Conservation (phyloP, 441 rosid genomes). For the Brassica hybrid region DNA sequence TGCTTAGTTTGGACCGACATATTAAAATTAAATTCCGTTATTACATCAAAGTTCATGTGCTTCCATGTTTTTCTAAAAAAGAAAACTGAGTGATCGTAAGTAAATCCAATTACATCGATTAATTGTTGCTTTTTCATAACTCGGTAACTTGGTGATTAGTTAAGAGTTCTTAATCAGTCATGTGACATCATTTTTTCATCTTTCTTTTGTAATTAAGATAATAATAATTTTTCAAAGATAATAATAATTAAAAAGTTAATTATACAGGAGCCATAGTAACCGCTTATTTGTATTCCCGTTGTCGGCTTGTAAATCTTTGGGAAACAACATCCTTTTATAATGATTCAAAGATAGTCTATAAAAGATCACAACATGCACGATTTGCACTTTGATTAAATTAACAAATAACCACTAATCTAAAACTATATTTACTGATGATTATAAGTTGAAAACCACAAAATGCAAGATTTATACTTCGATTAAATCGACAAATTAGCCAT, state of each 20-base stretch:
- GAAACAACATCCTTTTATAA: conserved; percentile 19
- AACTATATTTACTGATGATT: not conserved
- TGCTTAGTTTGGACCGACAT: not conserved
- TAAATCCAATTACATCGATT: not conserved
- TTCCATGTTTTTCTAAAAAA: not conserved
- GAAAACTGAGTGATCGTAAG: not conserved
- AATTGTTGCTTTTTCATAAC: not conserved
- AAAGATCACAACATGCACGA: not conserved
- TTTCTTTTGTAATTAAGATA: not conserved
- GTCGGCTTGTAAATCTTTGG: not conserved
- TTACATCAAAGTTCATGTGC: not conserved
- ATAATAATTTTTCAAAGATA: too few species aligned
- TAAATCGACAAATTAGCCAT: not conserved
- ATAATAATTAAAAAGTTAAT: not conserved
- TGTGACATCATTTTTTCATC: not conserved
- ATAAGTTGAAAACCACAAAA: not conserved
- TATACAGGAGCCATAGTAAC: not conserved
- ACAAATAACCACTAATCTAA: conserved; percentile 3
- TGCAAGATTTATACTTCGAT: not conserved
- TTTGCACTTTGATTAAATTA: conserved; percentile 20
- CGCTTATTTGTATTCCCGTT: not conserved
- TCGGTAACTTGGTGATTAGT: too few species aligned
- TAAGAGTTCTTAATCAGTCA: not conserved
- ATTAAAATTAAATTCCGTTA: not conserved
- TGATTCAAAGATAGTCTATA: not conserved